These are phyloP conservation scores for Rhodosporidiobolus sp. DNA, from an alignment of 768 basidiomycete genomes.

Conservation along the genomic window DNA sequence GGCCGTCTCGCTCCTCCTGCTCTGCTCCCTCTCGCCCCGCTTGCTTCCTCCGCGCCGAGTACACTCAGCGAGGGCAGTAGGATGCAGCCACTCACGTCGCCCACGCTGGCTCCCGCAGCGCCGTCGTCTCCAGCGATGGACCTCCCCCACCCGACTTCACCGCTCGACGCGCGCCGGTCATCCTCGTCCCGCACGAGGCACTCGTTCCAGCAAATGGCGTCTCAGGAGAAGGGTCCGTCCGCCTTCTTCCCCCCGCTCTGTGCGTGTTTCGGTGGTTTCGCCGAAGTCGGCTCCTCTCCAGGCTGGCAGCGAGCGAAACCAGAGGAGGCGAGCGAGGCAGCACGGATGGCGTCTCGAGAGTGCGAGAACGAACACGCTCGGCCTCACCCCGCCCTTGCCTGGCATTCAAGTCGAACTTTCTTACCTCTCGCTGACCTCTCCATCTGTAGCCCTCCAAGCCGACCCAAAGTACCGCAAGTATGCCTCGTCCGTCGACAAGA, in stretches of 20 bases:
- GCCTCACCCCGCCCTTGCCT: no score
- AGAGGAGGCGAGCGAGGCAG: no score
- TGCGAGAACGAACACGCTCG: no score
- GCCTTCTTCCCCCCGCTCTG: no score
- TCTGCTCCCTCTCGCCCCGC: no score
- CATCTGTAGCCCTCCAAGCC: slow-evolving; percentile 9
- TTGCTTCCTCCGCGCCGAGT: no score
- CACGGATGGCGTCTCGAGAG: no score
- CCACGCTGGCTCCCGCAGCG: slow-evolving; percentile 7
- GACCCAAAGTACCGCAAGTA: slow-evolving; percentile 59
- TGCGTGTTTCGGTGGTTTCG: not conserved
- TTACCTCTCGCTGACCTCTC: not conserved
- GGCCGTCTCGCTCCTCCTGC: no score
- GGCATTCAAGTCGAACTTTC: not conserved
- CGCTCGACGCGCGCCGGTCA: not conserved
- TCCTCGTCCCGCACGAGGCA: slow-evolving; percentile 8
- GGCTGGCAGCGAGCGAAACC: no score
- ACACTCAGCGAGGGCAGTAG: no score
- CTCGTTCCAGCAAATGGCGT: slow-evolving; percentile 16
- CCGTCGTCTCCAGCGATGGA: not conserved
- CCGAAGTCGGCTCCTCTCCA: no score
- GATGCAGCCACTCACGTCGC: no score
- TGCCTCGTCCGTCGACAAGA: slow-evolving; percentile 84
- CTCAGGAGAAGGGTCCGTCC: slow-evolving; percentile 19
- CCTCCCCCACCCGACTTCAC: not conserved